Conservation (phyloP, 306 rosid genomes). For the Acacia acuminata region DNA sequence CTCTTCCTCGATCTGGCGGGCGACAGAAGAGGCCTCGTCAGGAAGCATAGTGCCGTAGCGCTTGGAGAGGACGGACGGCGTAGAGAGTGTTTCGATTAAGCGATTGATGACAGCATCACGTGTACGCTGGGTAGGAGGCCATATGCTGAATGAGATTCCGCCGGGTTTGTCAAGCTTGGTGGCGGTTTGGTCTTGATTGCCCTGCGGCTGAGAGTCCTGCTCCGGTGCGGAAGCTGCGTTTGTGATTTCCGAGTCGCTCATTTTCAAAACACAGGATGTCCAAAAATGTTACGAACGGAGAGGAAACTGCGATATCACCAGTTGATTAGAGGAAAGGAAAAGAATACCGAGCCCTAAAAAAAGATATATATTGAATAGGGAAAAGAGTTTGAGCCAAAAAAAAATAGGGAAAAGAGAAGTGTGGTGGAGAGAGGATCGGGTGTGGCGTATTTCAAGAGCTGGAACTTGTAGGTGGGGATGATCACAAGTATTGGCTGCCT, state of each 20-base stretch:
- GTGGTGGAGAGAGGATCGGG: not conserved
- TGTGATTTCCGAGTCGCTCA: slow-evolving; percentile 58
- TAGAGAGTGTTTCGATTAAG: slow-evolving; percentile 76
- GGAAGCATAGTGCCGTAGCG: slow-evolving; percentile 76
- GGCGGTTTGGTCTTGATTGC: slow-evolving; percentile 2
- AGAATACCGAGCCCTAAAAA: not conserved
- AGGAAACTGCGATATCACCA: not conserved
- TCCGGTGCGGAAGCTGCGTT: slow-evolving; percentile 31
- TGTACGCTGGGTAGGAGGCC: slow-evolving; percentile 96
- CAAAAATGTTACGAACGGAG: not conserved
- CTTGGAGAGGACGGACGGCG: slow-evolving; percentile 83
- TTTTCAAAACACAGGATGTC: no score
- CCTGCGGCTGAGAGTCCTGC: not conserved
- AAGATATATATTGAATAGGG: not conserved
- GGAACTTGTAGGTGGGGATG: not conserved
- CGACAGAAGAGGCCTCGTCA: slow-evolving; percentile 61
- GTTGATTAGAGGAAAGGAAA: not conserved
- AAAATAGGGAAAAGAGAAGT: not conserved
- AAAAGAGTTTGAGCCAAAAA: no score
- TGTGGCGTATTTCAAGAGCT: not conserved
- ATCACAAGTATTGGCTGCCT: slow-evolving; percentile 30
- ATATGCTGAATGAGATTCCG: slow-evolving; percentile 62
- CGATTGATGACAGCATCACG: slow-evolving; percentile 88
- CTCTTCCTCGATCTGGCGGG: slow-evolving; percentile 73
- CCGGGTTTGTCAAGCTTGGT: slow-evolving; percentile 28